Evolutionary conservation across 345 rosid genomes (phyloP), one percentile per base, ranked within the genome.

Genomic region (Eucalyptus virginea): DNA sequence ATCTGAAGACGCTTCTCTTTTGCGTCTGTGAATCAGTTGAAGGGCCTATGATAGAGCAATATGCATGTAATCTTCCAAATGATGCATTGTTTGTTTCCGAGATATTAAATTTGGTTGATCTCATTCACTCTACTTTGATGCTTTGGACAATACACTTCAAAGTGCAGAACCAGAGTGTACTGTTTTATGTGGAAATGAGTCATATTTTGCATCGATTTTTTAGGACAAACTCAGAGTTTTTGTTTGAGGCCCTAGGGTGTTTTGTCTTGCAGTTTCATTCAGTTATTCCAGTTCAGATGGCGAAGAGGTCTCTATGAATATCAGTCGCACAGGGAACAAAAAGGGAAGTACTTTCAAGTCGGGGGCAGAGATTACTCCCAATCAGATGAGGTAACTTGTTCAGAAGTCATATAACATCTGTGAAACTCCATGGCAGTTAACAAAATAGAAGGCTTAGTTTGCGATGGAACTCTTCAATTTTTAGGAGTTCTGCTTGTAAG

Each of bases 401-500:
- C 81, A 80, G 52, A 69, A 87, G 54, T 81, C 87, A 32, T 60
- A 37, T n/a, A 40, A 67, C 54, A 60, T 72, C 30, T 89, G 42
- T 50, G 34, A 69, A 86, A 49, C 47, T 24, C 40, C 11, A 16
- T 88, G 26, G 83, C 28, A 21, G 2, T 40, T 37, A 72, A 37
- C 45, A 72, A 37, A 69, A 72, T 21, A 72, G 83, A 10, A 21
- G 28, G 83, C 28, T 72, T 37, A 72, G 12, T 34, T 88, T 65
- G 52, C 3, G 2, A 77, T 28, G 28, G 11, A 23, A 69, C 52
- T 49, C 86, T 67, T 54, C 1, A 60, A 81, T 87, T 58, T 91
- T 81, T 94, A 98, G 99, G 96, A 98, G 97, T 88, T 96, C 99
- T 40, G 99, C 99, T 49, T 96, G 99, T 89, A 98, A 98, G 91